These are phyloP conservation scores for Leonotis leonurus DNA, from an alignment of 257 asterid genomes.

Conservation along the genomic window DNA sequence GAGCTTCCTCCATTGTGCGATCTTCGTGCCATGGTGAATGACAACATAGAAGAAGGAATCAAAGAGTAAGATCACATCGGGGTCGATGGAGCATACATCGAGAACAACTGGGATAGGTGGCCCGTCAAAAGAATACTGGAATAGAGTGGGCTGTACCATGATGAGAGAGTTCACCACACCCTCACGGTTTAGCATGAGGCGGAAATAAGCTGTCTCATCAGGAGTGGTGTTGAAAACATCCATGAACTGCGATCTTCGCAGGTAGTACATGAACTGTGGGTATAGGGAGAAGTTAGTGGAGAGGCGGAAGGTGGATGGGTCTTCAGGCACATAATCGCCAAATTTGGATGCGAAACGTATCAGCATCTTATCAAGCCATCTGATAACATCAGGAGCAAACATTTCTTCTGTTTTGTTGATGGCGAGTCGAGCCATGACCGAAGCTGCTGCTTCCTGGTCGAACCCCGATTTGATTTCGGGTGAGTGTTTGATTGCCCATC, in stretches of 20 bases:
- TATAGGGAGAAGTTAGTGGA: slow-evolving; percentile 65
- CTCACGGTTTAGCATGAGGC: slow-evolving; percentile 78
- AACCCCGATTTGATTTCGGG: slow-evolving; percentile 78
- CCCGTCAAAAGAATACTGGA: slow-evolving; percentile 85
- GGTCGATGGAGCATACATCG: slow-evolving; percentile 69
- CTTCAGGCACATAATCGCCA: slow-evolving; percentile 86
- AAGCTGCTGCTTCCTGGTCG: slow-evolving; percentile 95
- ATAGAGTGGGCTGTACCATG: slow-evolving; percentile 95
- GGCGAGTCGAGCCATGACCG: slow-evolving; percentile 87
- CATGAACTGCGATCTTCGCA: slow-evolving; percentile 83
- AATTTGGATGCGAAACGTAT: slow-evolving; percentile 69
- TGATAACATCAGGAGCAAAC: slow-evolving; percentile 50
- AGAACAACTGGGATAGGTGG: slow-evolving; percentile 82
- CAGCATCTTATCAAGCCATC: slow-evolving; percentile 72
- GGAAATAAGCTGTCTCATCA: slow-evolving; percentile 81
- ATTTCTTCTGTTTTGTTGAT: slow-evolving; percentile 39
- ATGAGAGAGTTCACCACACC: slow-evolving; percentile 77
- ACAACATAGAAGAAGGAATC: slow-evolving; percentile 83
- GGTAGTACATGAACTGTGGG: slow-evolving; percentile 88
- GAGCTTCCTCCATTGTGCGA: slow-evolving; percentile 81
- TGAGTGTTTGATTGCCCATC: slow-evolving; percentile 75
- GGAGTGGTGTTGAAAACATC: slow-evolving; percentile 84
- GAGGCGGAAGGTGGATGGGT: slow-evolving; percentile 80
- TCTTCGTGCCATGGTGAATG: slow-evolving; percentile 82
- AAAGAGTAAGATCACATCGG: slow-evolving; percentile 80